Percentiles rank a stretch among this genome's conserved stretches.
phyloP scores from a whole-genome alignment of 805 yeast genomes.

The Gaillardinia entomophila region DNA sequence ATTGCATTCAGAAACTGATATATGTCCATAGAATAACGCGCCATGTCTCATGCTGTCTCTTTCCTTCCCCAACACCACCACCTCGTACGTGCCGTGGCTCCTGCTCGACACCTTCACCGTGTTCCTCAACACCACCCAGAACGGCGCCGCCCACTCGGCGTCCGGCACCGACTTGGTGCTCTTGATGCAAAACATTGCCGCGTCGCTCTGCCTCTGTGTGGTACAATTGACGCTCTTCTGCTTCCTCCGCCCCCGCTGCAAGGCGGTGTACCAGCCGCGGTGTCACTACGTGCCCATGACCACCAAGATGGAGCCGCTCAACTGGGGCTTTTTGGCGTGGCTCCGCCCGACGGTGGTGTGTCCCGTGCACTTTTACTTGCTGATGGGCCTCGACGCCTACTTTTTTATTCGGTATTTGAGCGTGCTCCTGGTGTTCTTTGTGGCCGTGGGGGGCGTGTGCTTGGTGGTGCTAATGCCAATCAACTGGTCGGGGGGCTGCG shows the following conservation, averaged over 20 bases:
- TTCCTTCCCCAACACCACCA: too few species aligned
- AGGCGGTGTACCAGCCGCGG: constrained; percentile 50
- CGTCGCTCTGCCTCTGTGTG: constrained; percentile 49
- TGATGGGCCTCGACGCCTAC: constrained; percentile 68
- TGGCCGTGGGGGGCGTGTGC: constrained; percentile 46
- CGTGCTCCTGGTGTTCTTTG: constrained; percentile 46
- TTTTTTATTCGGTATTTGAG: constrained; percentile 60
- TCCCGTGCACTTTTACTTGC: constrained; percentile 39
- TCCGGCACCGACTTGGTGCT: constrained; percentile 55
- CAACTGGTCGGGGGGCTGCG: constrained; percentile 41
- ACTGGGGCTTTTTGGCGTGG: constrained; percentile 53
- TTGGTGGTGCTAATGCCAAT: constrained; percentile 61
- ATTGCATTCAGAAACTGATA: constrained; percentile 45
- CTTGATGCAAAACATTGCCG: constrained; percentile 48
- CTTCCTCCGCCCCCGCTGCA: constrained; percentile 23
- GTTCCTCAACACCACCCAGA: constrained; percentile 48
- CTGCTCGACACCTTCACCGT: constrained; percentile 22
- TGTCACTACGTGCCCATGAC: constrained; percentile 37
- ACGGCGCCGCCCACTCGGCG: constrained; percentile 53
- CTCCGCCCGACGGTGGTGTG: constrained; percentile 34
- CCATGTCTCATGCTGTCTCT: background rate
- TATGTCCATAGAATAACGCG: background rate
- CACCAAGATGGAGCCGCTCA: constrained; percentile 32
- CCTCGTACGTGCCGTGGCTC: constrained; percentile 23
- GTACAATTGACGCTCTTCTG: constrained; percentile 45